Evolutionary conservation across 1,139 yeast genomes (phyloP).

Genomic region (Blastobotrys ciferrii): DNA sequence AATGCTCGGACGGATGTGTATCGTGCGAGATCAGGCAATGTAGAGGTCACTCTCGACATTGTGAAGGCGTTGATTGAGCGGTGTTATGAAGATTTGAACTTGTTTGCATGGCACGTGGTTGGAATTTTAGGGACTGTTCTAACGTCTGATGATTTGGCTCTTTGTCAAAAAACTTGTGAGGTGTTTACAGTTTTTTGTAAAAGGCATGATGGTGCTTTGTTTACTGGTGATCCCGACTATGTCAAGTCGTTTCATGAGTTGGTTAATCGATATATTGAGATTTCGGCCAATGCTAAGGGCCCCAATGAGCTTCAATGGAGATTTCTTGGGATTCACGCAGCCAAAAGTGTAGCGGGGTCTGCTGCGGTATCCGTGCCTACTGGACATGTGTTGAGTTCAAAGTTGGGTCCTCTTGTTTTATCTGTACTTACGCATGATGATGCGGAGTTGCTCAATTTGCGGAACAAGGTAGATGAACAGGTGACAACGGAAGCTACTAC

Average conservation of each 20-base stretch:
- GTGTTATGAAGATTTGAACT: constrained; percentile 80
- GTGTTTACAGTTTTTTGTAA: constrained; percentile 59
- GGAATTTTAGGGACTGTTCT: constrained; percentile 45
- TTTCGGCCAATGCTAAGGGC: constrained; percentile 22
- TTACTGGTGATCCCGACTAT: constrained; percentile 68
- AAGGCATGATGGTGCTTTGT: constrained; percentile 63
- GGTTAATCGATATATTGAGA: constrained; percentile 26
- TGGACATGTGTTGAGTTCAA: constrained; percentile 41
- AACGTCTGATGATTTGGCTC: constrained; percentile 51
- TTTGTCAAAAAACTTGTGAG: constrained; percentile 48
- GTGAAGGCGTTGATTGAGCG: constrained; percentile 65
- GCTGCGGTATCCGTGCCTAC: constrained; percentile 44
- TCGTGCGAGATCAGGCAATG: constrained; percentile 68
- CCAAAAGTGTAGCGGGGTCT: constrained; percentile 46
- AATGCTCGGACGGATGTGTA: constrained; percentile 63
- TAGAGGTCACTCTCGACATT: constrained; percentile 76
- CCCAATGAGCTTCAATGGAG: constrained; percentile 52
- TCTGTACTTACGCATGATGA: constrained; percentile 23
- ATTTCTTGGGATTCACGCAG: constrained; percentile 47
- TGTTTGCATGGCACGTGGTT: constrained; percentile 58
- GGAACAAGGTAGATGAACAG: constrained; percentile 14
- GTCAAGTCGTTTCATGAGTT: constrained; percentile 50
- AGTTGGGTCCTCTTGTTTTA: constrained; percentile 46
- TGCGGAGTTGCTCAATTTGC: constrained; percentile 11
- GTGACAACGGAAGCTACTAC: constrained; percentile 7